Conservation (phyloP, 139 green algal genomes). For the Raphidocelis subcapitata region DNA sequence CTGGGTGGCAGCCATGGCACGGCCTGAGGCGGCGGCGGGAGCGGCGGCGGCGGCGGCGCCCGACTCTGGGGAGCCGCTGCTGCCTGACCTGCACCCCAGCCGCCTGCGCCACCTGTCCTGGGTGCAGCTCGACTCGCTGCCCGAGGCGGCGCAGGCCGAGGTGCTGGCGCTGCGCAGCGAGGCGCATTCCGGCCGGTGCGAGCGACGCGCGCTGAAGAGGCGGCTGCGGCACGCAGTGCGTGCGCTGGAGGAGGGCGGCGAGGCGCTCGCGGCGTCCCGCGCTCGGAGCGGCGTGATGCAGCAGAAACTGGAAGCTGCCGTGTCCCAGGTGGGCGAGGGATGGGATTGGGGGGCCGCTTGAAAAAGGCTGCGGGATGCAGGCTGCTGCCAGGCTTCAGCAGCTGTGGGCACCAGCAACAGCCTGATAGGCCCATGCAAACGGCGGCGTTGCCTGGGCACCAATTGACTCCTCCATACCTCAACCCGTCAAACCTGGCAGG, state of each 20-base stretch:
- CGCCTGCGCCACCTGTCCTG: constrained; percentile 19
- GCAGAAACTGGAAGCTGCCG: not conserved
- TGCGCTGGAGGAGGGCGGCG: not conserved
- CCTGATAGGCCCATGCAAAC: no score
- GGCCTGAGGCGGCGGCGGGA: not conserved
- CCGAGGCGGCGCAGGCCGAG: constrained; percentile 7
- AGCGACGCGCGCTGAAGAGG: not conserved
- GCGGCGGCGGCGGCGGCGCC: not conserved
- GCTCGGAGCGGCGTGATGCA: constrained; percentile 5
- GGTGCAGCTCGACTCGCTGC: constrained; percentile 23
- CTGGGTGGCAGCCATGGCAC: no score
- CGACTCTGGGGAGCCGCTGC: no score
- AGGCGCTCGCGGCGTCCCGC: constrained; percentile 7
- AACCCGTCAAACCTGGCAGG: no score
- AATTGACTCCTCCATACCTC: no score
- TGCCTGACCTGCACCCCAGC: not conserved
- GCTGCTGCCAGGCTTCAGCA: not conserved
- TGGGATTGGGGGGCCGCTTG: not conserved
- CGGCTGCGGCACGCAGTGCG: constrained; percentile 1
- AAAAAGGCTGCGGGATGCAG: not conserved
- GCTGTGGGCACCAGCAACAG: not conserved
- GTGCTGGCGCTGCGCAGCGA: constrained; percentile 10
- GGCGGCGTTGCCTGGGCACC: no score
- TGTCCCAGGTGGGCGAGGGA: not conserved
- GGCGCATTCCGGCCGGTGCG: not conserved